Conservation (phyloP, 2,329 filamentous ascomycete genomes). For the Alternaria sp. region DNA sequence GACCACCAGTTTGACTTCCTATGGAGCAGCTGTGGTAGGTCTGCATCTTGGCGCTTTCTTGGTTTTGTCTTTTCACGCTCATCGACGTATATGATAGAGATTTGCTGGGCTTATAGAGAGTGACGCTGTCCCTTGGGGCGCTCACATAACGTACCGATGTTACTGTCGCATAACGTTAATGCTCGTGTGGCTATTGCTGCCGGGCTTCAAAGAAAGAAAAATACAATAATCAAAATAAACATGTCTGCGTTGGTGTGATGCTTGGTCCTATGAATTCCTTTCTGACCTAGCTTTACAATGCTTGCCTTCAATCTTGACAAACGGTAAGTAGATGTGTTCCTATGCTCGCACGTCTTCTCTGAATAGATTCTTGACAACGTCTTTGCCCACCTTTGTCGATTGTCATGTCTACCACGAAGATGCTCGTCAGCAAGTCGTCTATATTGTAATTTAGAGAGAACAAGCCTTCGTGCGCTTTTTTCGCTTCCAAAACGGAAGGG, state of each 20-base stretch:
- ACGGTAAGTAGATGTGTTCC: background rate
- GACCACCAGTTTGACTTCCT: conserved; percentile 29
- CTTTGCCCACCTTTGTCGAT: background rate
- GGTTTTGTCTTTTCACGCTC: background rate
- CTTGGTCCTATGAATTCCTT: accelerated
- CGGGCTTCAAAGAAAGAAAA: background rate
- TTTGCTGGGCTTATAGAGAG: background rate
- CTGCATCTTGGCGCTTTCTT: conserved; percentile 18
- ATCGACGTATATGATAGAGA: background rate
- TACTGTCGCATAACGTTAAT: background rate
- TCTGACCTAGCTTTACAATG: accelerated
- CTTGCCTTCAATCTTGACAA: background rate
- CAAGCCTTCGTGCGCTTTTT: background rate
- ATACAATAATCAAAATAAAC: background rate
- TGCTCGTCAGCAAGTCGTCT: background rate
- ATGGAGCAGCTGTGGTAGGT: conserved; percentile 33
- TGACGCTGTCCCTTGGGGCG: background rate
- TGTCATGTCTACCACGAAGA: background rate
- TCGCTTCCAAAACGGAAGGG: background rate
- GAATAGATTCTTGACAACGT: accelerated
- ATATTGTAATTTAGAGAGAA: background rate
- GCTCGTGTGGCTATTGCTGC: background rate
- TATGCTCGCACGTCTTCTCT: background rate
- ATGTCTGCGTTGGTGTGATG: background rate
- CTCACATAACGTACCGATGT: background rate